Evolutionary conservation across 495 filamentous ascomycete species (phyloP), one percentile per base, ranked within the genome.

Genomic region (Geopyxis carbonaria): DNA sequence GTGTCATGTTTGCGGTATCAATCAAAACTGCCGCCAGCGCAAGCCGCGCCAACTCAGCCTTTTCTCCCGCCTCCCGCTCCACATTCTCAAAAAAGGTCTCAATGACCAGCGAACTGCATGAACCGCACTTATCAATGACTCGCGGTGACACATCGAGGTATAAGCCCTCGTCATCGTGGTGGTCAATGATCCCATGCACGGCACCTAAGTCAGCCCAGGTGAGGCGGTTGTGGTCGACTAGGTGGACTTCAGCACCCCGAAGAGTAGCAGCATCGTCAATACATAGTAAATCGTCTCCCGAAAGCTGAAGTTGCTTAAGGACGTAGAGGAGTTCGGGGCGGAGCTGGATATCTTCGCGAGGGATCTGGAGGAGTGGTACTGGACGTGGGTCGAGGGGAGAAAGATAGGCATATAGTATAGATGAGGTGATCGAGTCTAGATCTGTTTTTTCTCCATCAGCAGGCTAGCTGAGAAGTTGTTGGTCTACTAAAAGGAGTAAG

Each of bases 161-260:
- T 4, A 57, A 63, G 23, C 61, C 46, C 51, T 97, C 89, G 47
- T 97, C 82, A 0, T 70, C 73, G 54, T 95, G 91, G 58, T 97
- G 89, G 56, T 97, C 89, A 31, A 97, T 76, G 41, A 80, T 81
- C n/a, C 78, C 89, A 5, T 68, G 51, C 4, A 61, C 53, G 14
- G 63, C 51, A 30, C 56, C 61, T 5, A 60, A 56, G 62, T 48
- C 31, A 29, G 56, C 59, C 13, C 57, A 55, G 9, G 76, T 73
- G 13, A 85, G 61, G 2, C 65, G 71, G 51, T 95, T 95, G 68
- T 94, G 91, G 59, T 97, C 89, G 1, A 97, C 83, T 9, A 97
- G 65, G 22, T 48, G 22, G 30, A 56, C 76, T 23, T 56, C 59
- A 14, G 67, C 68, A 27, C 59, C 49, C 24, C 59, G 48, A 6